Evolutionary conservation across 1,139 yeast species (phyloP).

Genomic region (Hyphopichia buzzinii): DNA sequence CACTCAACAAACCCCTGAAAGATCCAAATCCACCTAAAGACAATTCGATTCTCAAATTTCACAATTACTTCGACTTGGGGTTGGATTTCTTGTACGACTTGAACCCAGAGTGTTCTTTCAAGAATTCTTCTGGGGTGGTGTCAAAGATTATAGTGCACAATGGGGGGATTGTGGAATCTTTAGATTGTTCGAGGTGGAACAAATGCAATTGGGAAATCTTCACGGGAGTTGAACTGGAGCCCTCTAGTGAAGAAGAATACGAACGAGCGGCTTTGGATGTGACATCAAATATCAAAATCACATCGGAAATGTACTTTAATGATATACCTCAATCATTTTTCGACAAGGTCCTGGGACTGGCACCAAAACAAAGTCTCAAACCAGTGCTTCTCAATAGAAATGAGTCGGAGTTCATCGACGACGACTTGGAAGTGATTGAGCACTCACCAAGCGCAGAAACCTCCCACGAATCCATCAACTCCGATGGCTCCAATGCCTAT

Average conservation of each 20-base stretch:
- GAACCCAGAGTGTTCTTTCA: slow-evolving; percentile 6
- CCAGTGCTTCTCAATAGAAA: slow-evolving; percentile 50
- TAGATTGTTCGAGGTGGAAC: slow-evolving; percentile 52
- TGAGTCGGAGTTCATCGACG: slow-evolving; percentile 47
- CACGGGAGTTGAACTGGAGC: slow-evolving; percentile 6
- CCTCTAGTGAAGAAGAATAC: background rate
- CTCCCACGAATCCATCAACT: slow-evolving; percentile 4
- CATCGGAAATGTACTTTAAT: slow-evolving; percentile 32
- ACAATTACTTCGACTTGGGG: slow-evolving; percentile 55
- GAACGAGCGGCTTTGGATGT: slow-evolving; percentile 4
- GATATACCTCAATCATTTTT: slow-evolving; percentile 27
- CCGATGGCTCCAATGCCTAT: slow-evolving; percentile 7
- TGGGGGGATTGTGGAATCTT: slow-evolving; percentile 48
- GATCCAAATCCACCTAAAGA: slow-evolving; percentile 10
- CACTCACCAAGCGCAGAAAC: slow-evolving; percentile 11
- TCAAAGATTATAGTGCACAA: slow-evolving; percentile 48
- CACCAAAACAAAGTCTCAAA: slow-evolving; percentile 12
- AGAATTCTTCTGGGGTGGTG: slow-evolving; percentile 27
- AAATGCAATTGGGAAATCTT: slow-evolving; percentile 39
- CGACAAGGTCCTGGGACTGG: slow-evolving; percentile 5
- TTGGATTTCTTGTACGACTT: slow-evolving; percentile 52
- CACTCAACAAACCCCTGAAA: slow-evolving; percentile 4
- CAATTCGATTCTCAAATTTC: slow-evolving; percentile 39
- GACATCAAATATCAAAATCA: slow-evolving; percentile 13
- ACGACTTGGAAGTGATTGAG: slow-evolving; percentile 35